phyloP scores from a whole-genome alignment of 2,329 filamentous ascomycete genomes.

The Ustilaginoidea virens region DNA sequence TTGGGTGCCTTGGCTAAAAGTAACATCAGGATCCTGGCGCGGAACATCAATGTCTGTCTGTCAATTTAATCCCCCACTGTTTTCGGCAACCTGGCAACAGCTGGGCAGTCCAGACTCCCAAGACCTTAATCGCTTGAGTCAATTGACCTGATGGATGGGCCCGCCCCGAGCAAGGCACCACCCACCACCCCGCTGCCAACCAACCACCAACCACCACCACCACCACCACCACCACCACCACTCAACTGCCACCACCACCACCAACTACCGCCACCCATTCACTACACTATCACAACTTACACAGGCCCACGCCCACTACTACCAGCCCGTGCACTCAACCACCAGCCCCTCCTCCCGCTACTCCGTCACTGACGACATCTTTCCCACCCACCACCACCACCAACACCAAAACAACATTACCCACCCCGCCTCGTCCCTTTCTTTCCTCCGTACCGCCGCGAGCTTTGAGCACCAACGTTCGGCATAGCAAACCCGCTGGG shows the following conservation, averaged over 20 bases:
- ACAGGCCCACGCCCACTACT: too few species aligned
- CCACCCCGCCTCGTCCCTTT: constrained; percentile 7
- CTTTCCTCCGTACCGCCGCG: constrained; percentile 5
- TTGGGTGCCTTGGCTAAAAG: too few species aligned
- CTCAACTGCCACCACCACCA: not conserved
- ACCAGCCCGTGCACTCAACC: not conserved
- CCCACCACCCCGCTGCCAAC: not conserved
- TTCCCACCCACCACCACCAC: constrained; percentile 15
- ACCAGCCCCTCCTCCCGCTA: constrained; percentile 9
- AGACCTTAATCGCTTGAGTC: too few species aligned
- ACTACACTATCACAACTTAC: not conserved
- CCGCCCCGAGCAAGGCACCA: too few species aligned
- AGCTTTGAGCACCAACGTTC: constrained; percentile 1
- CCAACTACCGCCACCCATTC: not conserved
- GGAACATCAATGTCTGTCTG: too few species aligned
- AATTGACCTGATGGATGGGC: too few species aligned
- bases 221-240: not conserved
- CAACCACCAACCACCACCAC: not conserved
- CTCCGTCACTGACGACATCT: constrained; percentile 22
- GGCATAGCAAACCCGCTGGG: constrained; percentile 1
- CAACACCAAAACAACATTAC: constrained; percentile 5
- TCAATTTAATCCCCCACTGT: too few species aligned
- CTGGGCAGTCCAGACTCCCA: too few species aligned
- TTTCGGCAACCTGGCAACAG: too few species aligned
- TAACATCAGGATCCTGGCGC: too few species aligned